These are phyloP conservation scores for Fusarium nodosum DNA, from an alignment of 2,329 filamentous ascomycete genomes.

Conservation along the genomic window DNA sequence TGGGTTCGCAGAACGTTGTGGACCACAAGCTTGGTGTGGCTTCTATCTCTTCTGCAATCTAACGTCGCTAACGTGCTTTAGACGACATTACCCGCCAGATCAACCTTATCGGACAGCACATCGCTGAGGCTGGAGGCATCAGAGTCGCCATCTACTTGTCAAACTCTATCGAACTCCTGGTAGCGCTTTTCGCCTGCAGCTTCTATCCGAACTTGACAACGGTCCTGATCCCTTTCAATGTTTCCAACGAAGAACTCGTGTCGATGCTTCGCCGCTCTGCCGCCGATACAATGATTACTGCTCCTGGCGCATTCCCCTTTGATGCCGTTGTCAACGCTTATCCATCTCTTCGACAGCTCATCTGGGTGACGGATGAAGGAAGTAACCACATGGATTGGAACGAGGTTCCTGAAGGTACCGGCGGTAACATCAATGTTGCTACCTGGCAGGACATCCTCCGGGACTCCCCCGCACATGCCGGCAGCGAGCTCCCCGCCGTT, in stretches of 20 bases:
- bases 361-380: constrained; percentile 94
- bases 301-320: constrained; percentile 88
- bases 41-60: background rate
- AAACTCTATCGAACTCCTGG: constrained; percentile 91
- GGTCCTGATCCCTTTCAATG: constrained; percentile 87
- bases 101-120: constrained; percentile 84
- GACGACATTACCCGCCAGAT: constrained; percentile 87
- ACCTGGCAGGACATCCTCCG: constrained; percentile 93
- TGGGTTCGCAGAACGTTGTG: constrained; percentile 79
- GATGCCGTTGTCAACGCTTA: constrained; percentile 78
- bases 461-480: constrained; percentile 71
- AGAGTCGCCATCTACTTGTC: constrained; percentile 91
- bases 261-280: constrained; percentile 79
- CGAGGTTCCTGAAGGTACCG: constrained; percentile 82
- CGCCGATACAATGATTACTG: constrained; percentile 85
- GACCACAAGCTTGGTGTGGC: constrained; percentile 75
- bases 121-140: constrained; percentile 77
- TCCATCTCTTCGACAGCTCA: constrained; percentile 78
- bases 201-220: constrained; percentile 86
- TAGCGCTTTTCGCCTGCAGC: constrained; percentile 85
- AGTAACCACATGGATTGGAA: constrained; percentile 97
- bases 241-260: constrained; percentile 76
- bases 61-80: constrained; percentile 44
- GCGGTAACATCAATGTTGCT: constrained; percentile 81
- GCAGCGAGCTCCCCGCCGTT: constrained; percentile 73